Evolutionary conservation across 164 flowering plant species (phyloP), one percentile per base, ranked within the genome.

Genomic region (Nymphaea colorata): DNA sequence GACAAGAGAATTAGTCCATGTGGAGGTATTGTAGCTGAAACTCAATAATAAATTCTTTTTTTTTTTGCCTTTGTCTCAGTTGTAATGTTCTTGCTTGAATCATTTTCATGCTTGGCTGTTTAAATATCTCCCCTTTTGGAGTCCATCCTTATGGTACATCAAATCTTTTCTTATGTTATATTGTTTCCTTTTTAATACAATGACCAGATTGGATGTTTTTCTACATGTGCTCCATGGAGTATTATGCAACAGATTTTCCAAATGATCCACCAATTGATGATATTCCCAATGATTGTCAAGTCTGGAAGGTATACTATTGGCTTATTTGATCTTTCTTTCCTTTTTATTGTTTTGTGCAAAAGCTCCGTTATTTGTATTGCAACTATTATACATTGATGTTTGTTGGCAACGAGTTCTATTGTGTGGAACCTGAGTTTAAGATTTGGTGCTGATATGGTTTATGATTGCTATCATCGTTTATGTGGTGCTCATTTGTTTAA

Each of bases 181-280:
- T 1, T 25, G 36, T 25, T 25, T 25, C 36, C 36, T 25, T 25
- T 1, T 25, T 25, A 25, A 25, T 25, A 25, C 36, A 25, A 25
- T 25, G 10, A 45, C 53, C 53, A 45, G 10, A 45, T 45, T 45
- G 53, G 53, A 5, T 45, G 53, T 45, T 45, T 10, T 45, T 45
- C 36, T 25, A 1, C 1, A 25, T 25, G 53, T 45, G 53, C 53
- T 45, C 53, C 1, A 5, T 45, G 5, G 53, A 10, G 10, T 5
- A 10, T 45, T 45, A 10, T 45, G 41, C 70, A 76, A 10, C 85
- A 93, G 98, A 84, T 93, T 59, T 85, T 71, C 98, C 98, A 64
- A 79, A 82, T 83, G 95, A 93, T 70, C 84, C 87, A 59, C 76
- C 78, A 75, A 81, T 87, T 44, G 80, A 79, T 44, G 95, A 87